Evolutionary conservation across 2,329 filamentous ascomycete genomes (phyloP), one percentile per base, ranked within the genome.

Genomic region (Huntiella savannae): DNA sequence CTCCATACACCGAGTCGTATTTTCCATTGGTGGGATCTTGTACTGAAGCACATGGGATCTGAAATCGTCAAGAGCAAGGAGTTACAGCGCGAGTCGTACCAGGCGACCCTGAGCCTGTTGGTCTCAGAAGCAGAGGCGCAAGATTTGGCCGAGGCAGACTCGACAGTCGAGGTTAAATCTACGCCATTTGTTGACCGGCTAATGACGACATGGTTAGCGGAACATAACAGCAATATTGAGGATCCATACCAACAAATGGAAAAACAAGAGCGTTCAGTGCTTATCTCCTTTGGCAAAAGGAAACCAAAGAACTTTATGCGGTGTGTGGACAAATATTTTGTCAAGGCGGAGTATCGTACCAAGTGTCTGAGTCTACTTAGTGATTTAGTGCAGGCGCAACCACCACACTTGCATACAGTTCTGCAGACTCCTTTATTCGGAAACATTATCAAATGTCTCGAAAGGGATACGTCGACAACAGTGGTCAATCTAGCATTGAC

Each of bases 341-440:
- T 79, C 19, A 73, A 75, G 51, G 75, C 69, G 51, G 68, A 74
- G 15, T 71, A 75, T 50, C 75, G 83, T 15, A 69, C 76, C 46
- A 71, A 74, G 50, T 70, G 75, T 6, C 60, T 87, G 28, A 71
- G 71, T 13, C 67, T 91, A 8, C 64, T 91, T 12, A 77, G 75
- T 55, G 73, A 79, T 39, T 87, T 85, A 52, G 71, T 91, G 34
- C 73, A 79, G 52, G 72, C 75, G 49, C 79, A 85, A 53, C 80
- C 82, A n/a, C 82, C 83, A 4, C 83, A 87, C 60, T 66, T 91
- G 1, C 75, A 91, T 56, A 68, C 78, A 37, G 73, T 86, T 33
- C 62, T 82, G 4, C 71, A 85, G 52, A 87, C 82, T 1, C 71
- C 76, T 0, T 64, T 91, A 1, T 79, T 91, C 53, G 69, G 72